Evolutionary conservation across 768 basidiomycete genomes (phyloP), one percentile per base, ranked within the genome.

Genomic region (Hericium coralloides): DNA sequence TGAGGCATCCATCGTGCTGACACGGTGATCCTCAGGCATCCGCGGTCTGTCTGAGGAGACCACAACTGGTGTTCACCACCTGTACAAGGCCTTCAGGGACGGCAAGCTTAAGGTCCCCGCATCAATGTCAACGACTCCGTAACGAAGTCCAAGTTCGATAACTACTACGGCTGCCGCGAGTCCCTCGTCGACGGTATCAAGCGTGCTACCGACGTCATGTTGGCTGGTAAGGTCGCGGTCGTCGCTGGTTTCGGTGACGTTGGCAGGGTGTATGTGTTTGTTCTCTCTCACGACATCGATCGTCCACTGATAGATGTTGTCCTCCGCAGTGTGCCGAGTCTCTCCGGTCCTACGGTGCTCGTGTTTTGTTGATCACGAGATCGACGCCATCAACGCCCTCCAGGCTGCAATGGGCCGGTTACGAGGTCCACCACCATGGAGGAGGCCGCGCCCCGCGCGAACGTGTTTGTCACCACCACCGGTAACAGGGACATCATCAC

Each of bases 81-180:
- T 99, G 26, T 98, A 98, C 87, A 95, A 95, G 80, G 85, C 89
- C 59, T 89, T 94, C 88, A 86, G 92, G 64, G 93, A 97, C 48
- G 95, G 95, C 65, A 91, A 81, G 70, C 84, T 99, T 69, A 95
- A 94, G 79, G 80, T 98, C 63, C 95, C 97, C 59, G 97, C 61
- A 98, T 99, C 81, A 99, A 99, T 73, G 97, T 99, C 69, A 98
- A 98, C 73, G 95, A 97, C 77, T 97, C 95, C 5, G 97, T 99
- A 68, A 99, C 97, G 63, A 99, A 99, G 76, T 97, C 94, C 70
- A 99, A 99, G 80, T 99, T 99, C 71, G 89, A 95, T 76, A 92
- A 93, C 78, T 89, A 92, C 76, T 99, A 99, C 71, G 97, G 97
- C 60, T 99, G 97, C 78, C 92, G 97, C 69, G 97, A 99, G 75